A percentile compares a stretch with the other conserved stretches of the same genome.
Conservation (phyloP, 2,329 filamentous ascomycete species). For the Arthrobotrys megalospora region DNA sequence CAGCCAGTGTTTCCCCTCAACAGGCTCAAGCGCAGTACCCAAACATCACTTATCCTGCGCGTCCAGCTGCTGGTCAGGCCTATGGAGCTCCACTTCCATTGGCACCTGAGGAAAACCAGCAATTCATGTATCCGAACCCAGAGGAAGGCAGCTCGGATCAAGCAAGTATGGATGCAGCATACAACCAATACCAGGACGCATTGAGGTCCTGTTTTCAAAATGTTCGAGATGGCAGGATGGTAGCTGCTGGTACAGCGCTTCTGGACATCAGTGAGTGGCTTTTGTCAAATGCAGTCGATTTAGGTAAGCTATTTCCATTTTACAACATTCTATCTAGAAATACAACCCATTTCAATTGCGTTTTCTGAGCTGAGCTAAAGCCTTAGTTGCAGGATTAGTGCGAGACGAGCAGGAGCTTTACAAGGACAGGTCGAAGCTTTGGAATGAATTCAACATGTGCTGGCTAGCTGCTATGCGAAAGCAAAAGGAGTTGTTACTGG, state of each 20-base stretch:
- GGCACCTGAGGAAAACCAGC: conserved; percentile 55
- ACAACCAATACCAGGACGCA: conserved; percentile 73
- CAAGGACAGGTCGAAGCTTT: conserved; percentile 83
- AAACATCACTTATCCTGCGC: conserved; percentile 47
- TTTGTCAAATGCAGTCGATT: conserved; percentile 75
- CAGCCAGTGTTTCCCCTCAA: conserved; percentile 59
- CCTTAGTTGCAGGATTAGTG: conserved; percentile 77
- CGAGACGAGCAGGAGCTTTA: conserved; percentile 85
- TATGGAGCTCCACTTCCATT: conserved; percentile 45
- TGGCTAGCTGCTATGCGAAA: conserved; percentile 88
- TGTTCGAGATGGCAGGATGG: conserved; percentile 75
- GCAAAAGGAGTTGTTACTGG: conserved; percentile 81
- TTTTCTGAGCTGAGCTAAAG: conserved; percentile 64
- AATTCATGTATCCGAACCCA: conserved; percentile 57
- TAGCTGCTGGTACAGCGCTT: conserved; percentile 74
- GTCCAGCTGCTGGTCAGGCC: conserved; percentile 41
- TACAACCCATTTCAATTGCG: conserved; percentile 56
- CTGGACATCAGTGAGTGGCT: conserved; percentile 78
- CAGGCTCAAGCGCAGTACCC: conserved; percentile 64
- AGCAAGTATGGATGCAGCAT: conserved; percentile 63
- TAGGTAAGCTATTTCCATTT: conserved; percentile 72
- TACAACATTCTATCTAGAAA: conserved; percentile 40
- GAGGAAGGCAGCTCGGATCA: conserved; percentile 53
- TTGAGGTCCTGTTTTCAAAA: conserved; percentile 79
- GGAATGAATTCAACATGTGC: conserved; percentile 94